Base-by-base conservation (phyloP, 1,139 yeast genomes). In the Protomyces inundatus region DNA sequence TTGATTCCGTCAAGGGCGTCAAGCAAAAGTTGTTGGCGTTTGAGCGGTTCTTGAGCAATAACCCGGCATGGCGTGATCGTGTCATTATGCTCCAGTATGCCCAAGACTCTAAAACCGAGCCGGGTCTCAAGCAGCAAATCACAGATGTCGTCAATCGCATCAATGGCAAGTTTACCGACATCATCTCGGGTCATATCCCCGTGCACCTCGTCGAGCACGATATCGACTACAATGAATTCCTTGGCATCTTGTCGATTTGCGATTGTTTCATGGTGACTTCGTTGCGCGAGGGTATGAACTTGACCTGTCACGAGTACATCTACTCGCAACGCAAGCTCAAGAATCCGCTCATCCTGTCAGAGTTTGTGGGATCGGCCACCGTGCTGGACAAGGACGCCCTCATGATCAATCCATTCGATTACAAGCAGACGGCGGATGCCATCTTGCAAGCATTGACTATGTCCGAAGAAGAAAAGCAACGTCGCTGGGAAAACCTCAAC, bases 231-330 rank as follows among this genome's bases (percentile, higher is more conserved):
- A 87, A 86, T 65, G 98, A 93, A 74, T 93, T 93, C 72, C 76
- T 93, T 69, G 98, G 97, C 0, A 77, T 93, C 64, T 82, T 88
- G 64, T 79, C 86, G 54, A 97, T 90, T 73, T 97, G 98, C 0
- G 95, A 88, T 69, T 80, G 84, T 1, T 93, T 93, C 73, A 85
- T 88, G 42, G 97, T 93, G 2, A 85, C 95, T 3, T 87, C 97
- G 0, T 82, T 93, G 81, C 84, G 98, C 73, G 99, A 95, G 75
- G 98, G 98, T 23, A 88, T 93, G 88, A 93, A 93, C 72, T 79
- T 93, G 72, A 90, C 98, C 0, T 90, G 97, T 71, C 98, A 95
- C 72, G 98, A 93, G 74, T 95, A 87, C 73, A 83, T 90, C 46
- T 86, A 86, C 65, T 90, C 96, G 34, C 84, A 95, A 3, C 60